Base-by-base conservation (phyloP, 148 eudicot genomes). In the Diospyros kaki region DNA sequence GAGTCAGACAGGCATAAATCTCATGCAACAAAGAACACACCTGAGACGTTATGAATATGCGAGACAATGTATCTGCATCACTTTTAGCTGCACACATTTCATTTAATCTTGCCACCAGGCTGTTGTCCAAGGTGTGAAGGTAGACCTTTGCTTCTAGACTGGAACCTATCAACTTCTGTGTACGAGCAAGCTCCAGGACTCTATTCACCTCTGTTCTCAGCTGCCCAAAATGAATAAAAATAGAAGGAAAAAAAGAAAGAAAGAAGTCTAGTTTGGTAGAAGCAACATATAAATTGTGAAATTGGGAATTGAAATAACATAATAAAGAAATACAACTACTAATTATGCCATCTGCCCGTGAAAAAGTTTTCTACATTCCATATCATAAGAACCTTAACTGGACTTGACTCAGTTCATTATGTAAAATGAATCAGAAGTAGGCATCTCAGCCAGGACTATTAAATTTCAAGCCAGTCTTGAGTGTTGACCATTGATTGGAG, bases 141-240 rank as follows among this genome's bases (percentile, higher is more conserved):
- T 89, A 93, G 70, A 93, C 94, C 87, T 92, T 95, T 18, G 99
- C 97, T 74, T 95, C 99, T 81, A 92, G 86, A 75, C 99, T 92
- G 10, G 99, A 90, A 64, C 99, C 99, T 41, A 95, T 89, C 75
- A 92, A 79, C 83, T 95, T 95, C 69, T 84, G 87, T 43, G 87
- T 78, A 45, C 99, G 92, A 74, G 99, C 99, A 72, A 82, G 79
- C 82, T 95, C 99, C 66, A 95, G 81, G 70, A 87, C 93, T 84
- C 86, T 95, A 81, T 95, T 95, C 58, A 95, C 99, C 87, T 95
- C 99, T 2, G 94, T 95, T 77, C 99, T 87, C 83, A 95, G 83
- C 99, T 95, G 90, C 44, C 55, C 58, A 79, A 74, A 62, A 42
- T 14, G 18, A 64, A 13, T 42, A 5, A 38, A 10, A 5, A 59